phyloP scores from a whole-genome alignment of 1,284 basidiomycete species.

The Cutaneotrichosporon sp. region DNA sequence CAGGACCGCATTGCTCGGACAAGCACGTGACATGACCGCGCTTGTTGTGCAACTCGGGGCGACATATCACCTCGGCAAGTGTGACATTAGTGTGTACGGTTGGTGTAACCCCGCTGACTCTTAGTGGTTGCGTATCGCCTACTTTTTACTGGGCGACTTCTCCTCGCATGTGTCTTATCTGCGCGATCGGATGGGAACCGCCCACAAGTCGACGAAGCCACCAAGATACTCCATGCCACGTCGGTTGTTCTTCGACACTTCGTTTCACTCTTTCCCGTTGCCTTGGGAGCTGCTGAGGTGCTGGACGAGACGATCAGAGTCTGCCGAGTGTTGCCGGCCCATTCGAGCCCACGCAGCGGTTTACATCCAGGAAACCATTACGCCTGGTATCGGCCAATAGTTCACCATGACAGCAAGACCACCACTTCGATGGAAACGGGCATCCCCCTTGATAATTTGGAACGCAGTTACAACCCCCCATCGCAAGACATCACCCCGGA shows the following conservation, averaged over 20 bases:
- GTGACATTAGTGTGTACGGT: constrained; percentile 11
- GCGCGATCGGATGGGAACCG: constrained; percentile 10
- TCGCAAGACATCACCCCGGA: not conserved
- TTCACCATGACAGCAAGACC: constrained; percentile 5
- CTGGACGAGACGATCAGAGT: constrained; percentile 19
- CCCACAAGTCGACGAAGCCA: constrained; percentile 10
- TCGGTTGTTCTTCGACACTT: constrained; percentile 15
- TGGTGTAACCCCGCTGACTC: not conserved
- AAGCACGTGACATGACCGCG: constrained; percentile 8
- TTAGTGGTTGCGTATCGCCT: constrained; percentile 14
- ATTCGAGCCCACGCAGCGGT: not conserved
- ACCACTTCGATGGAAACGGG: too few relatives aligned
- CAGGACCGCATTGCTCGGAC: not conserved
- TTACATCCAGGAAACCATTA: not conserved
- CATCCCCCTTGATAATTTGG: too few relatives aligned
- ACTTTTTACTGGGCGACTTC: constrained; percentile 15
- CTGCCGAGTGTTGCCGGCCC: constrained; percentile 4
- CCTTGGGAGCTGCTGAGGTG: constrained; percentile 17
- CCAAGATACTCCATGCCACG: constrained; percentile 12
- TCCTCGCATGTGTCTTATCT: constrained; percentile 13
- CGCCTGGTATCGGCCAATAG: constrained; percentile 14
- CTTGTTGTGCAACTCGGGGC: constrained; percentile 12
- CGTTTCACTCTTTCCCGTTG: constrained; percentile 13
- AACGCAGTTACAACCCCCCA: too few relatives aligned
- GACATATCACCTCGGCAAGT: constrained; percentile 2